Conservation (phyloP, 768 basidiomycete genomes). For the Gymnopilus junonius region DNA sequence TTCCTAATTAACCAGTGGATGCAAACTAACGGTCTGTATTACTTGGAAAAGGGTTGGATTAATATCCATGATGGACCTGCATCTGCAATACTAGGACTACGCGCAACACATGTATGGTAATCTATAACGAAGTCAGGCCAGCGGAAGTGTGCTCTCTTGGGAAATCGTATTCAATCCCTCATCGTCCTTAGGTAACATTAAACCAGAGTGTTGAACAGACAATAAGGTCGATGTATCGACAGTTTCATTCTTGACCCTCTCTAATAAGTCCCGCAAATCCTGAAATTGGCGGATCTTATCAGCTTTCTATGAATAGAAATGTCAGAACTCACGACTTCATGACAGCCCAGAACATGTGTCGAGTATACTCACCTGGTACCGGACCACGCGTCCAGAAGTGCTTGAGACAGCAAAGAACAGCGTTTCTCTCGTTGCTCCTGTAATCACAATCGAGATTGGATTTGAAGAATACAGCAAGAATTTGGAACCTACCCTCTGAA, state of each 20-base stretch:
- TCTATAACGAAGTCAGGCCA: no score
- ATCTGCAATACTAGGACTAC: no score
- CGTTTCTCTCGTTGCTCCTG: slow-evolving; percentile 45
- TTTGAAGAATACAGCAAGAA: background rate
- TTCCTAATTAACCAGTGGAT: no score
- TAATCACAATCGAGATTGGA: background rate
- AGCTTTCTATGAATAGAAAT: slow-evolving; percentile 34
- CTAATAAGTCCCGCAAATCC: slow-evolving; percentile 33
- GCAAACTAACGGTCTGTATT: no score
- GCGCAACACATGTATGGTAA: no score
- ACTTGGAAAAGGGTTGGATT: no score
- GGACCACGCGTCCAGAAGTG: slow-evolving; percentile 75
- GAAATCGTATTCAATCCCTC: no score
- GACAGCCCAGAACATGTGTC: background rate
- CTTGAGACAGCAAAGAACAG: slow-evolving; percentile 78
- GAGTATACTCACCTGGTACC: slow-evolving; percentile 64
- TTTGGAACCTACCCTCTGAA: slow-evolving; percentile 7
- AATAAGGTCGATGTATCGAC: background rate
- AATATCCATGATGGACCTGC: no score
- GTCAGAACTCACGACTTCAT: background rate
- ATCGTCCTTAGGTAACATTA: background rate
- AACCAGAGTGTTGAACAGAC: background rate
- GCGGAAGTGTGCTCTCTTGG: background rate
- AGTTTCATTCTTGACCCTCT: slow-evolving; percentile 26
- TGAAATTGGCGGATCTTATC: slow-evolving; percentile 50